These are phyloP conservation scores for Chaetomiaceae sp. DNA, from an alignment of 2,329 filamentous ascomycete species.

Conservation along the genomic window DNA sequence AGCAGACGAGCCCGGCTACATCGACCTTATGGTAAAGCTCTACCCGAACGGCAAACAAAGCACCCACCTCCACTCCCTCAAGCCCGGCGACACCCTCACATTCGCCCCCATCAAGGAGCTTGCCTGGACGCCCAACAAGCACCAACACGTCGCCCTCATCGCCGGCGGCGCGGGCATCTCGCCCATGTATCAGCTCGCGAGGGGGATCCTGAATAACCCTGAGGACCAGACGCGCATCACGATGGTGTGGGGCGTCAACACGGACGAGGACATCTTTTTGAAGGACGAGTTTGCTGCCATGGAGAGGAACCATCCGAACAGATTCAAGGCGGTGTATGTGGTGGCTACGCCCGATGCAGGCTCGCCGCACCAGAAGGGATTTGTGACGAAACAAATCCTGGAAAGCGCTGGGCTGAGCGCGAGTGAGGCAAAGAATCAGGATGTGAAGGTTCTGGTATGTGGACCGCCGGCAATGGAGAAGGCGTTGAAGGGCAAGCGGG, in stretches of 20 bases:
- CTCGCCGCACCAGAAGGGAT: slow-evolving; percentile 47
- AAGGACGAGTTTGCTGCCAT: slow-evolving; percentile 51
- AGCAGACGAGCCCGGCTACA: slow-evolving; percentile 51
- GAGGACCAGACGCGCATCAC: slow-evolving; percentile 59
- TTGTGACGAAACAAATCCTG: slow-evolving; percentile 54
- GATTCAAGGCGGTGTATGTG: slow-evolving; percentile 55
- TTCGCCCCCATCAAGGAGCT: slow-evolving; percentile 55
- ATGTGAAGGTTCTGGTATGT: slow-evolving; percentile 62
- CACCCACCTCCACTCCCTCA: slow-evolving; percentile 60
- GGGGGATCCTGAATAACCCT: slow-evolving; percentile 58
- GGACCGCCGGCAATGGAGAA: slow-evolving; percentile 65
- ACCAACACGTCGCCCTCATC: slow-evolving; percentile 55
- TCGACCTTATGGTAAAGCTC: slow-evolving; percentile 64
- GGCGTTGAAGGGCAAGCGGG: slow-evolving; percentile 43
- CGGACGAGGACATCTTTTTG: slow-evolving; percentile 58
- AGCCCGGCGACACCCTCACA: slow-evolving; percentile 56
- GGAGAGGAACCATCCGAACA: slow-evolving; percentile 45
- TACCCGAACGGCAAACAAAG: slow-evolving; percentile 64
- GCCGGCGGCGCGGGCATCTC: slow-evolving; percentile 71
- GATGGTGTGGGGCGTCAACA: slow-evolving; percentile 63
- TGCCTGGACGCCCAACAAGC: slow-evolving; percentile 49
- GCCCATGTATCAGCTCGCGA: slow-evolving; percentile 61
- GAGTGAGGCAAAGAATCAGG: slow-evolving; percentile 28
- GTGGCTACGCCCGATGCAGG: slow-evolving; percentile 46
- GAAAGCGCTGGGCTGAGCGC: slow-evolving; percentile 42